Percentiles rank a stretch among this genome's conserved stretches.
These are phyloP conservation scores for Candida krabiensis DNA, from an alignment of 805 yeast species.

Conservation along the genomic window DNA sequence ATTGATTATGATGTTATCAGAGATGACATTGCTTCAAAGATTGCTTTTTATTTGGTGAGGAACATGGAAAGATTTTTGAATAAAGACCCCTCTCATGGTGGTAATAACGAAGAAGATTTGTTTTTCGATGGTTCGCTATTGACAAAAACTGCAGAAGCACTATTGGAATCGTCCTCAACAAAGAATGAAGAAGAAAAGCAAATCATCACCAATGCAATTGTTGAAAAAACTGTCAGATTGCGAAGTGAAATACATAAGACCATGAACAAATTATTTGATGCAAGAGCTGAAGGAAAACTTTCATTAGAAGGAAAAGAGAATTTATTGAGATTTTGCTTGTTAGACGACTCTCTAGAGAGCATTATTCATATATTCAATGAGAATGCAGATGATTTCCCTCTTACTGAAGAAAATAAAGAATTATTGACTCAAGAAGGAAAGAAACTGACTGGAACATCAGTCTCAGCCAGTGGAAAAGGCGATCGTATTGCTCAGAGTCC, in stretches of 20 bases:
- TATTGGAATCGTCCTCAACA: slow-evolving; percentile 43
- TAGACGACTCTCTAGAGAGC: slow-evolving; percentile 55
- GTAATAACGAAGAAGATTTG: slow-evolving; percentile 50
- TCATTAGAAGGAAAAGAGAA: slow-evolving; percentile 58
- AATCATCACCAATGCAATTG: slow-evolving; percentile 48
- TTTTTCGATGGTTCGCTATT: slow-evolving; percentile 74
- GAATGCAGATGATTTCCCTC: slow-evolving; percentile 7
- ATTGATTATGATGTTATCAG: slow-evolving; percentile 52
- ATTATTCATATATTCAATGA: slow-evolving; percentile 46
- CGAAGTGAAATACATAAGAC: slow-evolving; percentile 51
- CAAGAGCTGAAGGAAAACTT: slow-evolving; percentile 45
- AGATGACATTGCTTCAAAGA: slow-evolving; percentile 52
- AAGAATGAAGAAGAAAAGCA: slow-evolving; percentile 38
- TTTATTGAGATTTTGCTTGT: slow-evolving; percentile 49
- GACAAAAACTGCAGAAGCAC: slow-evolving; percentile 70
- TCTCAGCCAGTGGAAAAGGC: not conserved
- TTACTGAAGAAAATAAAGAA: slow-evolving; percentile 3
- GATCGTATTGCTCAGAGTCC: too few relatives aligned
- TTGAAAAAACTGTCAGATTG: slow-evolving; percentile 50
- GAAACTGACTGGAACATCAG: not conserved
- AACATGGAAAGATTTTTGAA: slow-evolving; percentile 51
- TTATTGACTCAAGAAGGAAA: not conserved
- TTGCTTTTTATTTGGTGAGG: slow-evolving; percentile 57
- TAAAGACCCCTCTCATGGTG: slow-evolving; percentile 25
- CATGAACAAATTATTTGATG: slow-evolving; percentile 49